Percentiles rank a stretch among this genome's conserved stretches.
Conservation (phyloP, 176 grass and related monocot species). For the Elymus sibiricus region DNA sequence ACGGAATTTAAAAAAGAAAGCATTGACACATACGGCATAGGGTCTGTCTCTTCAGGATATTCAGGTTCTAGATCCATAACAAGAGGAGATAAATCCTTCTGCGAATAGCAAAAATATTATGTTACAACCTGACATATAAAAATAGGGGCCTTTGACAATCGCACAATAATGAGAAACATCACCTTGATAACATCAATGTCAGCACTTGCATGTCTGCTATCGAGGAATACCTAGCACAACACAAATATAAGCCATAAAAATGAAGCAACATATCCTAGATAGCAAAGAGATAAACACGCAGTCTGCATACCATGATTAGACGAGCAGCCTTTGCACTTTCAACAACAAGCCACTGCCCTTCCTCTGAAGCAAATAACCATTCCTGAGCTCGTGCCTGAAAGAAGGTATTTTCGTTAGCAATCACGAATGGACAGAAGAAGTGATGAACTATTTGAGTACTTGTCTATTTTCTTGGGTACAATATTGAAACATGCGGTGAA, state of each 20-base stretch:
- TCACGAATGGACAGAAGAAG: neutral
- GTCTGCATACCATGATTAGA: slow-evolving; percentile 74
- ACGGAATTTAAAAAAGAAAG: neutral
- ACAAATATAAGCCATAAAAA: slow-evolving; percentile 22
- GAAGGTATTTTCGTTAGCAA: slow-evolving; percentile 14
- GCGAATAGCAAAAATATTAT: slow-evolving; percentile 33
- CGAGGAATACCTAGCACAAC: slow-evolving; percentile 76
- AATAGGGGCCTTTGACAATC: neutral
- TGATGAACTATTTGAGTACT: neutral
- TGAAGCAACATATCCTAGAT: slow-evolving; percentile 4
- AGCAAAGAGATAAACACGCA: slow-evolving; percentile 14
- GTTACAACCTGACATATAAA: slow-evolving; percentile 10
- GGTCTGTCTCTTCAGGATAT: slow-evolving; percentile 63
- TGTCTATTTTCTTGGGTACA: neutral
- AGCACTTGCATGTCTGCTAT: slow-evolving; percentile 70
- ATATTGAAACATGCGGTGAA: neutral
- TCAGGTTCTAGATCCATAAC: slow-evolving; percentile 86
- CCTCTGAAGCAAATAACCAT: slow-evolving; percentile 94
- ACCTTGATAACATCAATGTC: slow-evolving; percentile 91
- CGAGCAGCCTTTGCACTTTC: slow-evolving; percentile 90
- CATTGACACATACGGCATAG: slow-evolving; percentile 67
- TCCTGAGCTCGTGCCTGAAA: slow-evolving; percentile 83
- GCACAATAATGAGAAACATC: slow-evolving; percentile 9
- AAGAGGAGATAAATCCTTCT: slow-evolving; percentile 95
- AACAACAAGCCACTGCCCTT: slow-evolving; percentile 91